Conservation (phyloP, 495 filamentous ascomycete genomes). For the Parathielavia appendiculata region DNA sequence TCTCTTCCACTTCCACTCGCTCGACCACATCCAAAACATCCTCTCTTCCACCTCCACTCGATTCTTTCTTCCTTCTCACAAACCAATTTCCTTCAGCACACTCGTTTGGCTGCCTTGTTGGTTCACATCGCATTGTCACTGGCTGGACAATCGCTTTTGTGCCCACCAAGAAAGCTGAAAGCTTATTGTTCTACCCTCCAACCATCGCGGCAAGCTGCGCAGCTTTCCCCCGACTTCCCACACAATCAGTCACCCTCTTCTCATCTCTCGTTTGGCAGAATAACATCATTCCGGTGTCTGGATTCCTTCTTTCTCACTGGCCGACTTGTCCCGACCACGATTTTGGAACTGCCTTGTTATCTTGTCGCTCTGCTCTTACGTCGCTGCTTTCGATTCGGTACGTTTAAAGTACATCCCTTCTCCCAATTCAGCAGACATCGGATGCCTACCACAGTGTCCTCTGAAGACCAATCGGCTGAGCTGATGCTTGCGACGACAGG, state of each 20-base stretch:
- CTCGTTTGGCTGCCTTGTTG: too few relatives aligned
- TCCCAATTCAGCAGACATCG: background rate
- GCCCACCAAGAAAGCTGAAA: too few relatives aligned
- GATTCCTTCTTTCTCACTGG: background rate
- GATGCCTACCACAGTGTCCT: background rate
- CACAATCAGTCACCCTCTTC: background rate
- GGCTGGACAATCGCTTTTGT: too few relatives aligned
- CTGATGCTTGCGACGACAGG: background rate
- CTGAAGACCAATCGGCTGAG: background rate
- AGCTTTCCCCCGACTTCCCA: background rate
- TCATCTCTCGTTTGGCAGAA: conserved; percentile 6
- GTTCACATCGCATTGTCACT: too few relatives aligned
- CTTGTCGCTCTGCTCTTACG: background rate
- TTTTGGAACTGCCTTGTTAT: background rate
- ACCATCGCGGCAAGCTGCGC: background rate
- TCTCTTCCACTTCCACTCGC: too few relatives aligned
- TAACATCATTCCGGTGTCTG: background rate
- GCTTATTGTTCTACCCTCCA: background rate
- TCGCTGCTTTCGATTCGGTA: background rate
- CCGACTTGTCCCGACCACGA: conserved; percentile 10
- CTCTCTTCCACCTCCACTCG: too few relatives aligned
- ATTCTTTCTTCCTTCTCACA: too few relatives aligned
- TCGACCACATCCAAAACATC: too few relatives aligned
- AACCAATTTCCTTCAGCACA: too few relatives aligned
- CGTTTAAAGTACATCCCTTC: background rate